phyloP scores from a whole-genome alignment of 441 rosid genomes.

The Jatropha podagrica region DNA sequence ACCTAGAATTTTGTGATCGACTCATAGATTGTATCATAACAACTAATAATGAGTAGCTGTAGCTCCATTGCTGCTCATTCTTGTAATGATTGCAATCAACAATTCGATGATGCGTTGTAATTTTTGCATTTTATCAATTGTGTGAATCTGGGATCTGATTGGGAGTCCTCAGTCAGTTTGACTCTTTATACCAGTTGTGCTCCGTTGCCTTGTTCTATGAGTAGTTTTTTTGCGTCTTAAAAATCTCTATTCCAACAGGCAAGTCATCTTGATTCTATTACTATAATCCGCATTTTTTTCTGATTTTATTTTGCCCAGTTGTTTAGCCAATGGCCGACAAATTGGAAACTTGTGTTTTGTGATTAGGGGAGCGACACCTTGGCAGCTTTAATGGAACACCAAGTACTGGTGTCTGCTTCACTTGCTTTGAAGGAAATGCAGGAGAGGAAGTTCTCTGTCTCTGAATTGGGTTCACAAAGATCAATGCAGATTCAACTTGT shows the following conservation, averaged over 20 bases:
- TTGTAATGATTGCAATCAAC: not conserved
- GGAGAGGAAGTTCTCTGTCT: conserved; percentile 41
- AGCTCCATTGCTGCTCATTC: not conserved
- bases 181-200: not conserved
- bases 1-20: not conserved
- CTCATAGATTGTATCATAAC: not conserved
- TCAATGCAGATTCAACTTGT: conserved; percentile 39
- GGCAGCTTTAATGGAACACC: conserved; percentile 55
- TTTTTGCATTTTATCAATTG: not conserved
- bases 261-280: not conserved
- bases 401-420: conserved; percentile 47
- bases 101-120: not conserved
- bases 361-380: conserved; percentile 49
- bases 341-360: conserved; percentile 9
- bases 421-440: conserved; percentile 44
- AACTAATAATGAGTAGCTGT: not conserved
- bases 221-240: not conserved
- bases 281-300: not conserved
- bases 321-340: not conserved
- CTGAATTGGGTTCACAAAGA: conserved; percentile 27
- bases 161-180: not conserved
- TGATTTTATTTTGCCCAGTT: not conserved
- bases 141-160: not conserved
- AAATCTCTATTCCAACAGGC: not conserved
- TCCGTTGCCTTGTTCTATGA: not conserved